Percentiles rank a stretch among this genome's conserved stretches.
These are phyloP conservation scores for Hemileccinum rubropunctum DNA, from an alignment of 768 basidiomycete genomes.

Conservation along the genomic window DNA sequence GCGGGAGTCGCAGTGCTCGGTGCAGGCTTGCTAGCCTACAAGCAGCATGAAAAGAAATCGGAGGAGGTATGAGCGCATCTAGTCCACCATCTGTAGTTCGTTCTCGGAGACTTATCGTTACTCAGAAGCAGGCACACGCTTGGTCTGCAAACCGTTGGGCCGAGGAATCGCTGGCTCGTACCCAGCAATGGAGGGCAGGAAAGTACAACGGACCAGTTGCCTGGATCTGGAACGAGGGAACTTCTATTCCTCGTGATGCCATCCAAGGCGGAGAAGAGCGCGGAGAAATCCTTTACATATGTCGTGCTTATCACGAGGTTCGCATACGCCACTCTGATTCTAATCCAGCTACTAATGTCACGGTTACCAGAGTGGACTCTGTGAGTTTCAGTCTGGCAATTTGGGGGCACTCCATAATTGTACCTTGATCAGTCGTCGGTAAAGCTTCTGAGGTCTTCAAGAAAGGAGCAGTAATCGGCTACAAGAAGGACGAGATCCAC, in stretches of 20 bases:
- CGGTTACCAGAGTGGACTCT: constrained; percentile 46
- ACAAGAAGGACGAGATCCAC: constrained; percentile 53
- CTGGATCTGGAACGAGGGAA: constrained; percentile 63
- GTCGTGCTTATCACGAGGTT: constrained; percentile 59
- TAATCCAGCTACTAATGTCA: constrained; percentile 2
- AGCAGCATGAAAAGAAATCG: constrained; percentile 52
- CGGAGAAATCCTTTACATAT: constrained; percentile 52
- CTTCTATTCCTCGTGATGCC: constrained; percentile 55
- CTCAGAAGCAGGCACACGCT: constrained; percentile 46
- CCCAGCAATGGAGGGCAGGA: constrained; percentile 43
- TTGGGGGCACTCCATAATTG: not conserved
- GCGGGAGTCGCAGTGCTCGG: constrained; percentile 52
- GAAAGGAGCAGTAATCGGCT: constrained; percentile 66
- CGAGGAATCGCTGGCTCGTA: constrained; percentile 52
- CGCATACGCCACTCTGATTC: constrained; percentile 11
- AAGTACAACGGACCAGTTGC: constrained; percentile 48
- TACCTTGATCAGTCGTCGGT: constrained; percentile 50
- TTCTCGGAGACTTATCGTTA: not conserved
- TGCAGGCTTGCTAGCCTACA: constrained; percentile 50
- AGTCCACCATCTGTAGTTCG: not conserved
- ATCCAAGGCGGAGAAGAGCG: constrained; percentile 56
- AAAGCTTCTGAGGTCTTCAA: constrained; percentile 58
- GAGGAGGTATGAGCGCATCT: constrained; percentile 47
- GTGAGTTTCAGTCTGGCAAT: constrained; percentile 33
- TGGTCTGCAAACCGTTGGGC: constrained; percentile 58